Evolutionary conservation across 2,329 filamentous ascomycete species (phyloP).

Genomic region (Neoarthrinium moseri): DNA sequence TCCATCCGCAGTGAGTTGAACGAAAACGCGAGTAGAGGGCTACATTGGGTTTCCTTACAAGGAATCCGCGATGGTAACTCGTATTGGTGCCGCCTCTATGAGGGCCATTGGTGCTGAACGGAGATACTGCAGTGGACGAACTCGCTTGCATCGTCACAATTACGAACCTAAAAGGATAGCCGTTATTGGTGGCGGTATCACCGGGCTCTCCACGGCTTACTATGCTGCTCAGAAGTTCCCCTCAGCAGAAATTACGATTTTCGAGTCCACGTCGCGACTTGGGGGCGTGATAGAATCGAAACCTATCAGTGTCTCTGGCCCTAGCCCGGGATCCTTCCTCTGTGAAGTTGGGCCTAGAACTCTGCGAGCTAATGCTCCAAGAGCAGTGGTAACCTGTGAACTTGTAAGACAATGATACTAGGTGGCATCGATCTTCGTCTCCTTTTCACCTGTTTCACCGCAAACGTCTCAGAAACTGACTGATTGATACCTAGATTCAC

Average conservation of each 20-base stretch:
- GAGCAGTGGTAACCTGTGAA: slow-evolving; percentile 12
- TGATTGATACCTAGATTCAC: slow-evolving; percentile 8
- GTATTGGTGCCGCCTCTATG: no score
- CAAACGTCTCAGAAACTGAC: not conserved
- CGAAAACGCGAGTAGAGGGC: no score
- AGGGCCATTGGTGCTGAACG: no score
- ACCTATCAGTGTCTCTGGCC: not conserved
- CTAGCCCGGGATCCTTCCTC: not conserved
- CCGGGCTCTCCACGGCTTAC: slow-evolving; percentile 10
- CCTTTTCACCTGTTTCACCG: not conserved
- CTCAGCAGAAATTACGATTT: slow-evolving; percentile 9
- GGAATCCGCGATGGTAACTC: no score
- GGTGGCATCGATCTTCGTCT: not conserved
- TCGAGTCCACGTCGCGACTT: slow-evolving; percentile 8
- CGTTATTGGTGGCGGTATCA: slow-evolving; percentile 11
- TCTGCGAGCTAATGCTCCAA: slow-evolving; percentile 10
- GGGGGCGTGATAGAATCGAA: slow-evolving; percentile 10
- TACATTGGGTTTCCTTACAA: no score
- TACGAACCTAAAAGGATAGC: slow-evolving; percentile 13
- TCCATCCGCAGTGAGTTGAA: no score
- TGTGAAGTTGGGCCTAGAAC: slow-evolving; percentile 12
- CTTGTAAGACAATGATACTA: slow-evolving; percentile 5
- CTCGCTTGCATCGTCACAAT: no score
- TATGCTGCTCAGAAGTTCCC: slow-evolving; percentile 9
- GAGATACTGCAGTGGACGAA: no score